Evolutionary conservation across 148 eudicot genomes (phyloP), one percentile per base, ranked within the genome.

Genomic region (Suaeda aralocaspica): DNA sequence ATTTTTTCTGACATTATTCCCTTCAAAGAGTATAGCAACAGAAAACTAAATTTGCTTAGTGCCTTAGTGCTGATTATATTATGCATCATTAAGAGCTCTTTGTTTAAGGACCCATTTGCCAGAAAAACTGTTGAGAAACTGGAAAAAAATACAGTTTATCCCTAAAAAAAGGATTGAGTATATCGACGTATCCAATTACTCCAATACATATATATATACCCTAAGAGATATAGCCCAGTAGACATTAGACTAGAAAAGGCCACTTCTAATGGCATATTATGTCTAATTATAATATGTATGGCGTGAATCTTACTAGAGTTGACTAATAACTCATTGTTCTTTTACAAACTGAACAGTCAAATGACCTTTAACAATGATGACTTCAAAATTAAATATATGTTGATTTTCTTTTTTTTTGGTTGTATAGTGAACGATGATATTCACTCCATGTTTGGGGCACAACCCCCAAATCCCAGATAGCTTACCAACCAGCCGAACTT

Each of bases 141-240:
- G 55, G 21, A 66, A 57, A 33, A 42, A 7, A 12, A 42, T 69
- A 22, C 50, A 21, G 58, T 44, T 70, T 30, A 6, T 62, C 16
- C 46, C 39, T 33, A 15, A n/a, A n/a, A n/a, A n/a, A n/a, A n/a
- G n/a, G n/a, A n/a, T n/a, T n/a, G n/a, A n/a, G n/a, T n/a, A n/a
- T n/a, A n/a, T n/a, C n/a, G n/a, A n/a, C n/a, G n/a, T n/a, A n/a
- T n/a, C n/a, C n/a, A n/a, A n/a, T n/a, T n/a, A n/a, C n/a, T n/a
- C n/a, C n/a, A n/a, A n/a, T n/a, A n/a, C n/a, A n/a, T 51, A 44
- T 41, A 75, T 70, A 76, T 76, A 76, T 76, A 50, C 75, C 70
- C 74, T 33, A 33, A 34, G 36, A 18, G 36, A 21, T 39, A 31
- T 42, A 41, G 67, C 60, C 36, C 48, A 53, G n/a, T 42, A 63